Evolutionary conservation across 768 basidiomycete genomes (phyloP).

Genomic region (Rossbeevera mucosa): DNA sequence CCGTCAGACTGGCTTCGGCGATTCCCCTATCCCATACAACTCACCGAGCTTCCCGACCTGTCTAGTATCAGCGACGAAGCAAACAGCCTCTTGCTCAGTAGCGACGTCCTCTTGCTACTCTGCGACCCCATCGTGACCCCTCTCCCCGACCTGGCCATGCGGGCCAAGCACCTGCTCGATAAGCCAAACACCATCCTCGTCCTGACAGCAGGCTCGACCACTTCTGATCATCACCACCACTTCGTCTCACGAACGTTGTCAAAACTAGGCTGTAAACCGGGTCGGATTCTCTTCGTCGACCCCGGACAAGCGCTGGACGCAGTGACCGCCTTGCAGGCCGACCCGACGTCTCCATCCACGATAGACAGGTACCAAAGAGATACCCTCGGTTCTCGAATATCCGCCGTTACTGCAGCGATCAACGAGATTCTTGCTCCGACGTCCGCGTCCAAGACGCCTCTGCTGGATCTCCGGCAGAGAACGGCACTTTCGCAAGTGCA

Average conservation of each 20-base stretch:
- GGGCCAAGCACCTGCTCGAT: conserved; percentile 25
- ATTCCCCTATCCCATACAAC: conserved; percentile 47
- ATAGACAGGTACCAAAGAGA: conserved; percentile 65
- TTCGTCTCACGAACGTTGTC: conserved; percentile 21
- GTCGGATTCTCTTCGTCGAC: conserved; percentile 46
- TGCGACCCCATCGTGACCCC: conserved; percentile 56
- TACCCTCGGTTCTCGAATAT: conserved; percentile 55
- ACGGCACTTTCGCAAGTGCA: conserved; percentile 38
- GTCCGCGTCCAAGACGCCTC: conserved; percentile 1
- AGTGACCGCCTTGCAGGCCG: conserved; percentile 42
- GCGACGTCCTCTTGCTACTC: conserved; percentile 62
- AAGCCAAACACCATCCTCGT: conserved; percentile 44
- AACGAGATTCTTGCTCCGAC: conserved; percentile 13
- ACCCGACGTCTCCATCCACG: conserved; percentile 42
- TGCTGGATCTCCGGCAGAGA: conserved; percentile 31
- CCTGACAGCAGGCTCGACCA: conserved; percentile 31
- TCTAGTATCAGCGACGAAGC: conserved; percentile 12
- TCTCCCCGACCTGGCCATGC: conserved; percentile 34
- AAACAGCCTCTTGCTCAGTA: conserved; percentile 29
- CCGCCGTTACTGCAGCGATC: conserved; percentile 43
- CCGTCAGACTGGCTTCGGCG: conserved; percentile 54
- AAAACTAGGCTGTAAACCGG: conserved; percentile 23
- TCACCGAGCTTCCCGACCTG: conserved; percentile 37
- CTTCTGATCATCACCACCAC: conserved; percentile 11
- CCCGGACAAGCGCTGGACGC: conserved; percentile 56